Conservation (phyloP, 2,329 filamentous ascomycete genomes). For the Pyrenophora seminiperda region DNA sequence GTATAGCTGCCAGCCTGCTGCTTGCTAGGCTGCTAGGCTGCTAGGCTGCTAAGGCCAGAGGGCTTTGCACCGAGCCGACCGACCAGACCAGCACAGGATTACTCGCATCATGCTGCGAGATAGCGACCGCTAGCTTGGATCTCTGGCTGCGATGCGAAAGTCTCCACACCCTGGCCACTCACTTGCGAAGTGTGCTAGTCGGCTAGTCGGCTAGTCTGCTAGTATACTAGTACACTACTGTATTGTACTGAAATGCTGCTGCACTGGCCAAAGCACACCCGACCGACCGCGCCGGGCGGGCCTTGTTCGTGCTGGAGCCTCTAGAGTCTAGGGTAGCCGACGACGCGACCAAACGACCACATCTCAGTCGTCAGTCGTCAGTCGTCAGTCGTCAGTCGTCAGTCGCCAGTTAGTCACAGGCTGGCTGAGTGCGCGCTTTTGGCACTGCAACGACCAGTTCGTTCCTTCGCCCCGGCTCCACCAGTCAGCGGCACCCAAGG, state of each 20-base stretch:
- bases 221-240: too few relatives aligned
- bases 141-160: slow-evolving; percentile 30
- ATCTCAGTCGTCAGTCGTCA: too few relatives aligned
- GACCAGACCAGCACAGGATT: slow-evolving; percentile 22
- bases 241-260: too few relatives aligned
- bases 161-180: slow-evolving; percentile 23
- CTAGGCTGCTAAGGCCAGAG: too few relatives aligned
- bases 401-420: too few relatives aligned
- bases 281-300: slow-evolving; percentile 15
- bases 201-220: too few relatives aligned
- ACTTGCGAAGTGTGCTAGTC: too few relatives aligned
- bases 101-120: slow-evolving; percentile 32
- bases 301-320: slow-evolving; percentile 11
- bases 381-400: too few relatives aligned
- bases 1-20: too few relatives aligned
- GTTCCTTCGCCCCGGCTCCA: slow-evolving; percentile 15
- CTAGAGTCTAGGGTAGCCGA: neutral
- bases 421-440: slow-evolving; percentile 20
- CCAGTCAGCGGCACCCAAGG: slow-evolving; percentile 31
- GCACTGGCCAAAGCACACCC: too few relatives aligned
- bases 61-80: slow-evolving; percentile 9
- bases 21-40: too few relatives aligned
- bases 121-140: slow-evolving; percentile 31
- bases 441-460: slow-evolving; percentile 28
- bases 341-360: slow-evolving; percentile 1